Evolutionary conservation across 805 yeast species (phyloP), one percentile per base, ranked within the genome.

Genomic region (Saturnispora galanensis): DNA sequence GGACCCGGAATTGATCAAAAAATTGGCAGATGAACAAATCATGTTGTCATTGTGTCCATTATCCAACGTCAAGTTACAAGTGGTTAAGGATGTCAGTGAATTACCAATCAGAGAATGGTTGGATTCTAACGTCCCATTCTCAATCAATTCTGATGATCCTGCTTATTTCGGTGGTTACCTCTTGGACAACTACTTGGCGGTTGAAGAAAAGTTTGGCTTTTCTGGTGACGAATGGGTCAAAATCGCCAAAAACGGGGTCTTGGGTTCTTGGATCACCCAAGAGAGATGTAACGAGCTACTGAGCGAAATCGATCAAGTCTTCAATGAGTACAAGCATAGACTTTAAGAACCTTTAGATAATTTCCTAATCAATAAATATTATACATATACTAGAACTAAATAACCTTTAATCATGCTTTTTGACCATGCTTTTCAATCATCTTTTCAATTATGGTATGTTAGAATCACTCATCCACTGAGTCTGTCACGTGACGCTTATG

Each of bases 111-210:
- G 69, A 41, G 63, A 68, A 52, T 75, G 81, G 52, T 60, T 85
- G 41, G 84, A 80, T 8, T 66, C 68, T 29, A 69, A 73, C 49
- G 81, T 84, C 17, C 81, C 86, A 26, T 81, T 85, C 60, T 79
- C 87, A 36, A 68, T 84, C 59, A 85, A 85, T 62, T 77, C 84
- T 3, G 87, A 81, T 57, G 88, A 81, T 57, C 88, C 88, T 34
- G 84, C 93, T 3, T 84, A 84, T 59, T 84, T 84, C 57, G 90
- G 90, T 39, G 90, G 87, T n/a, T 84, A 83, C 62, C 77, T 84
- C 51, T 65, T 84, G 51, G 90, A 84, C 57, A 84, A 84, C 62
- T 84, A 84, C 60, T 57, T 73, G 29, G 74, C 73, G 32, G 84
- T 83, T 28, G 84, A 83, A 50, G 68, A 74, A 44, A 69, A 73